Conservation (phyloP, 352 stramenopile genomes). For the Peronospora destructor region DNA sequence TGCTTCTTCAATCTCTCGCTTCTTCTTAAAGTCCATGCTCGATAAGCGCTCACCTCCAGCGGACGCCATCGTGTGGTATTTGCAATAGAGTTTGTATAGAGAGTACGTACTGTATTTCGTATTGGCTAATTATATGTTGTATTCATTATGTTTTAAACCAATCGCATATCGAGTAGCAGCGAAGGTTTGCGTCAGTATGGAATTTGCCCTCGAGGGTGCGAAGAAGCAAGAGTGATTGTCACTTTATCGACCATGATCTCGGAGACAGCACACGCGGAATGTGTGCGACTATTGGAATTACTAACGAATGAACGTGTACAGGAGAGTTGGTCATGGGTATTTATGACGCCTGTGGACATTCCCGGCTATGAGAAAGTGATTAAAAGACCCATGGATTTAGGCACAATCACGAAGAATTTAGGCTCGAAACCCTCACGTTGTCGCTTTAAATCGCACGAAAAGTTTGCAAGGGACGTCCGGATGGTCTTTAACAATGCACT, state of each 20-base stretch:
- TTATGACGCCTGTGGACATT: slow-evolving; percentile 72
- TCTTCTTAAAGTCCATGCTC: slow-evolving; percentile 79
- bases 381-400: slow-evolving; percentile 81
- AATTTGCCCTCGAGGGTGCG: slow-evolving; percentile 4
- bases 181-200: neutral
- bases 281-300: slow-evolving; percentile 69
- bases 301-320: slow-evolving; percentile 76
- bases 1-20: slow-evolving; percentile 86
- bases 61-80: too few relatives aligned
- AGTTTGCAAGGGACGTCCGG: slow-evolving; percentile 75
- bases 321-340: slow-evolving; percentile 84
- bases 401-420: slow-evolving; percentile 67
- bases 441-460: slow-evolving; percentile 79
- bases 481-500: slow-evolving; percentile 82
- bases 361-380: slow-evolving; percentile 66
- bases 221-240: slow-evolving; percentile 15
- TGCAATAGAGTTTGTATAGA: too few relatives aligned
- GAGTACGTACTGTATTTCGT: too few relatives aligned
- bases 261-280: slow-evolving; percentile 64
- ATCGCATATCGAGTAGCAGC: neutral
- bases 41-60: slow-evolving; percentile 64
- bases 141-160: neutral
- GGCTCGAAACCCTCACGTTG: slow-evolving; percentile 74
- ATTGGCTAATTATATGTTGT: neutral
- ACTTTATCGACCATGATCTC: slow-evolving; percentile 54